Evolutionary conservation across 2,329 filamentous ascomycete species (phyloP).

Genomic region (Myriosclerotinia curreyana): DNA sequence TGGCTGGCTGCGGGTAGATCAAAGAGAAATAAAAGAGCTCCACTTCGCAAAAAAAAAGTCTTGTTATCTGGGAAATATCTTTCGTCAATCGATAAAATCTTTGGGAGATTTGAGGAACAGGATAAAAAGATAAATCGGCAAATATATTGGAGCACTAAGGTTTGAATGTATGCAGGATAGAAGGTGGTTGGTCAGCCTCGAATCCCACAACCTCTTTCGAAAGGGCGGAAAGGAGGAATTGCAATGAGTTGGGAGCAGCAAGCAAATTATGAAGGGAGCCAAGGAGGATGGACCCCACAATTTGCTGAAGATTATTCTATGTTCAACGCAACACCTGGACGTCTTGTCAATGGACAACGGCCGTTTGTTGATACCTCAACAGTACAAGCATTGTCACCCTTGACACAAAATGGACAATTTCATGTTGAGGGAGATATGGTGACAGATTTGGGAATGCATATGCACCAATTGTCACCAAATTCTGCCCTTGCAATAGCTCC

Average conservation of each 20-base stretch:
- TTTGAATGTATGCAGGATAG: constrained; percentile 21
- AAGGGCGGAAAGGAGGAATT: constrained; percentile 35
- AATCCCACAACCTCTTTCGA: constrained; percentile 7
- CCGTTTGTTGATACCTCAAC: constrained; percentile 35
- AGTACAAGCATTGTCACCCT: constrained; percentile 27
- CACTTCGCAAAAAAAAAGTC: constrained; percentile 21
- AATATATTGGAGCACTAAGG: constrained; percentile 1
- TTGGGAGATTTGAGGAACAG: not conserved
- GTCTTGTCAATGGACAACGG: constrained; percentile 43
- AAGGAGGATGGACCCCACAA: constrained; percentile 56
- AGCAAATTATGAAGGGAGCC: constrained; percentile 47
- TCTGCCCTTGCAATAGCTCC: constrained; percentile 54
- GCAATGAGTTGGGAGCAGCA: constrained; percentile 63
- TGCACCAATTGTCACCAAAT: constrained; percentile 57
- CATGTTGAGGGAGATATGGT: constrained; percentile 49
- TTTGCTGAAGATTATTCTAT: constrained; percentile 65
- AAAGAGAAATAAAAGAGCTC: constrained; percentile 17
- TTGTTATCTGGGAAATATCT: constrained; percentile 12
- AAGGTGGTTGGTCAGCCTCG: constrained; percentile 14
- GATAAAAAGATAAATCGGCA: constrained; percentile 2
- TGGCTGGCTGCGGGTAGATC: constrained; percentile 13
- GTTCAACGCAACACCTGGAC: constrained; percentile 62
- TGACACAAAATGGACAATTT: constrained; percentile 48
- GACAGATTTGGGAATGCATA: constrained; percentile 57
- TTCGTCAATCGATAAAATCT: constrained; percentile 1